Percentiles rank a stretch among this genome's conserved stretches.
Evolutionary conservation across 768 basidiomycete species (phyloP).

Genomic region (Phaeotremella fagi): DNA sequence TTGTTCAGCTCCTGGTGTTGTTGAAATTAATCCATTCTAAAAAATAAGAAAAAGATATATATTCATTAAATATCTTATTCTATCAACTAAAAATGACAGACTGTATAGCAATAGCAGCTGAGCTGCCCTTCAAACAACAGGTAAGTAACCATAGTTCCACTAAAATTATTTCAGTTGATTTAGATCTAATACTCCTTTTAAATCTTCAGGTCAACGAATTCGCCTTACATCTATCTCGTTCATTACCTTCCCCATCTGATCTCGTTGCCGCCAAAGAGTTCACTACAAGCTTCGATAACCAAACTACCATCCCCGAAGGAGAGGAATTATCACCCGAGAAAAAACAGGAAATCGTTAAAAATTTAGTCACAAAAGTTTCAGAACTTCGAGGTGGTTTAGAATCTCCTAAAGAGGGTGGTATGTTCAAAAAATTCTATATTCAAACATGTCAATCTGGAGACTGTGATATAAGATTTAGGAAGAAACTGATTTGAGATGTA

Average conservation of each 20-base stretch:
- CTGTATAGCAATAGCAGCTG: conserved; percentile 44
- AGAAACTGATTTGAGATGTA: conserved; percentile 6
- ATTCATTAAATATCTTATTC: too few species aligned
- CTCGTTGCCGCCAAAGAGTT: conserved; percentile 28
- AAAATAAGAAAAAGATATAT: neutral
- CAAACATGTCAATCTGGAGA: too few species aligned
- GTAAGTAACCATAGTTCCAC: conserved; percentile 8
- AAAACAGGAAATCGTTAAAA: conserved; percentile 31
- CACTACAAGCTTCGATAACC: conserved; percentile 24
- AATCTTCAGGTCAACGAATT: conserved; percentile 37
- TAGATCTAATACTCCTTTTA: neutral
- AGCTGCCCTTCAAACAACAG: conserved; percentile 42
- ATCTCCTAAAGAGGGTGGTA: conserved; percentile 41
- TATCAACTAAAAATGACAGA: conserved; percentile 46
- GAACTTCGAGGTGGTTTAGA: conserved; percentile 41
- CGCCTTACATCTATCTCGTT: conserved; percentile 37
- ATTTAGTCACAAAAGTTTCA: conserved; percentile 32
- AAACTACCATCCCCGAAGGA: conserved; percentile 22
- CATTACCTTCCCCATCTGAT: conserved; percentile 31
- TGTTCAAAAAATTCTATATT: conserved; percentile 11
- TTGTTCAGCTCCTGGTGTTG: too few species aligned
- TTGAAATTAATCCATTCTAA: neutral
- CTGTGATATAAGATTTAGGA: neutral
- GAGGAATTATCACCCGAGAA: conserved; percentile 25
- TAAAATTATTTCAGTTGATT: neutral